Base-by-base conservation (phyloP, 371 early-diverging fungal species). In the Rhizopus stolonifer region DNA sequence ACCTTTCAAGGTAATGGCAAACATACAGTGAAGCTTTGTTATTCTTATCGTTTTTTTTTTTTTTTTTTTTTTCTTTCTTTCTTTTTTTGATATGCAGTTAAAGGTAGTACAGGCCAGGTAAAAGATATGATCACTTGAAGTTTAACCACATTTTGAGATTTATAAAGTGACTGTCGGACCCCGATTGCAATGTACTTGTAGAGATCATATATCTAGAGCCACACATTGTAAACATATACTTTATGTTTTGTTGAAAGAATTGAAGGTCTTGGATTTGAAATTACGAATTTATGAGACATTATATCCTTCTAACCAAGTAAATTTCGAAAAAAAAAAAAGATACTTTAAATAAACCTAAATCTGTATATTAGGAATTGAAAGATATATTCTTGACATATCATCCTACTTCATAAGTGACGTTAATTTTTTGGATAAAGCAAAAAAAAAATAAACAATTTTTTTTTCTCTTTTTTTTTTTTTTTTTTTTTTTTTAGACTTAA, bases 211-310 rank as follows among this genome's bases (percentile, higher is more conserved):
- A 5, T 23, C 24, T 4, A 34, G 63, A 50, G 19, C 10, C 0
- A 25, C 22, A 10, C 63, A 62, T 26, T 62, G 63, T 31, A 62
- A 62, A 22, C 63, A 62, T 22, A 57, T 62, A 14, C 26, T 62
- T 1, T 62, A 31, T 17, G 38, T 57, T 24, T 8, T 62, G 7
- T 25, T 31, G 25, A 46, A 50, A 25, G 54, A 62, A 22, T n/a
- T 62, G 2, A 33, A 50, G 6, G 11, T 45, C 4, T 11, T 14
- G 6, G 44, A 62, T 17, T 32, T 46, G 1, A 40, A 18, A n/a
- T 23, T 22, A 14, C 14, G 6, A 2, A 17, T 62, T 8, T 62
- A 54, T 14, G 8, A 13, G 6, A 62, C 54, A 19, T 15, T 57
- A 4, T 25, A 9, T 18, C 63, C 58, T 10, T 23, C 53, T 38